Percentiles rank a stretch among this genome's conserved stretches.
phyloP scores from a whole-genome alignment of 768 basidiomycete genomes.

The Lactifluus volemus region DNA sequence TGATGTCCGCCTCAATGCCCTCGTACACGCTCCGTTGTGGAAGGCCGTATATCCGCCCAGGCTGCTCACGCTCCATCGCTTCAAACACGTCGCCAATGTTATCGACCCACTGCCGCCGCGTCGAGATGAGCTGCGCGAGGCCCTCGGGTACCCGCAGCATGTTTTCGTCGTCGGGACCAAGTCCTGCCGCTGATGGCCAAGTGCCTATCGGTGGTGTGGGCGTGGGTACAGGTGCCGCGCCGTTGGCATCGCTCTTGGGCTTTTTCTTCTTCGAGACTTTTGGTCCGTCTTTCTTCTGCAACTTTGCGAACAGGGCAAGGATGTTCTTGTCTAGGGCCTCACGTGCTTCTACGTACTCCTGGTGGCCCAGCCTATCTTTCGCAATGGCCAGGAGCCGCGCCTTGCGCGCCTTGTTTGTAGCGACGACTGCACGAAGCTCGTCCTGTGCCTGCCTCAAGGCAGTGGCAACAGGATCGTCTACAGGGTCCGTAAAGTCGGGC shows the following conservation, averaged over 20 bases:
- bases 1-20: slow-evolving; percentile 62
- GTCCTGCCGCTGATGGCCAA: slow-evolving; percentile 62
- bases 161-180: slow-evolving; percentile 61
- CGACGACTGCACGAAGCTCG: slow-evolving; percentile 66
- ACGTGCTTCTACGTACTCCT: slow-evolving; percentile 80
- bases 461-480: slow-evolving; percentile 91
- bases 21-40: slow-evolving; percentile 67
- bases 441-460: slow-evolving; percentile 84
- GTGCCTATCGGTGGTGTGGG: slow-evolving; percentile 35
- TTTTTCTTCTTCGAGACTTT: slow-evolving; percentile 72
- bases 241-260: slow-evolving; percentile 26
- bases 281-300: slow-evolving; percentile 73
- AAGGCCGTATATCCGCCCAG: slow-evolving; percentile 71
- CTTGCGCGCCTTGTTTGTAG: slow-evolving; percentile 79
- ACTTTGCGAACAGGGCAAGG: slow-evolving; percentile 58
- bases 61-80: slow-evolving; percentile 51
- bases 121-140: slow-evolving; percentile 63
- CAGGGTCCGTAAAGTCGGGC: slow-evolving; percentile 68
- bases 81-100: slow-evolving; percentile 69
- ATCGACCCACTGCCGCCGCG: slow-evolving; percentile 72
- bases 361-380: slow-evolving; percentile 80
- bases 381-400: slow-evolving; percentile 64
- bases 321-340: slow-evolving; percentile 87
- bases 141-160: slow-evolving; percentile 55
- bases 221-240: slow-evolving; percentile 19